phyloP scores from a whole-genome alignment of 2,329 filamentous ascomycete species.

The Truncatella angustata region DNA sequence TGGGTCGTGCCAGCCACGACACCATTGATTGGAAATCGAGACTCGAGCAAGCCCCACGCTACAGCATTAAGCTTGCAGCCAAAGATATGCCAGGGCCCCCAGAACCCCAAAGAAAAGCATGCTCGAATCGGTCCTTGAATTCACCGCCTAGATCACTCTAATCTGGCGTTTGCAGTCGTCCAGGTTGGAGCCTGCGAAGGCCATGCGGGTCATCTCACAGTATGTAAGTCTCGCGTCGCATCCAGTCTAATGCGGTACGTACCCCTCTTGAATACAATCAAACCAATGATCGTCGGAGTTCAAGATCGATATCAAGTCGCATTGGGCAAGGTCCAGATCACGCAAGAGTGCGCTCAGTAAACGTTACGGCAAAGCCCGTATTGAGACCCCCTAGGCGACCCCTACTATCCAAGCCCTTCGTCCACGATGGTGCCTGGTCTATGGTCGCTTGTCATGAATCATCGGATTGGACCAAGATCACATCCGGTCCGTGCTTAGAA shows the following conservation, averaged over 20 bases:
- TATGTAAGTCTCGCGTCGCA: conserved; percentile 9
- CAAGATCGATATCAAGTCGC: conserved; percentile 4
- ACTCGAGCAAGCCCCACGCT: neutral
- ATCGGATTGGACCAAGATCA: conserved; percentile 2
- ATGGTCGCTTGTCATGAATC: conserved; percentile 9
- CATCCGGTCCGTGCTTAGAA: conserved; percentile 6
- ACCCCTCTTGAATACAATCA: neutral
- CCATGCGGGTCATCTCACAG: conserved; percentile 11
- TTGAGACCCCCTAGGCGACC: neutral
- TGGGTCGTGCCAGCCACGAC: conserved; percentile 2
- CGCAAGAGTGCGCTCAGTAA: conserved; percentile 11
- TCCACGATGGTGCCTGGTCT: neutral
- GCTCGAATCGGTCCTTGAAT: neutral
- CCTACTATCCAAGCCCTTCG: neutral
- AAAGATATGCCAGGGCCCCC: neutral
- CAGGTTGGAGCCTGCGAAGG: neutral
- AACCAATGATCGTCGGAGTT: conserved; percentile 1
- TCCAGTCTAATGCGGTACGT: conserved; percentile 4
- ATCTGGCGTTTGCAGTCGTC: neutral
- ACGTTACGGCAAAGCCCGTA: conserved; percentile 6
- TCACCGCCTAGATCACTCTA: conserved; percentile 3
- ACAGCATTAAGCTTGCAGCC: neutral
- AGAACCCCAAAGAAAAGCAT: neutral
- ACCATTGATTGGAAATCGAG: conserved; percentile 3
- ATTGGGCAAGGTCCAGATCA: conserved; percentile 10